Conservation (phyloP, 805 yeast genomes). For the Starmera amethionina region DNA sequence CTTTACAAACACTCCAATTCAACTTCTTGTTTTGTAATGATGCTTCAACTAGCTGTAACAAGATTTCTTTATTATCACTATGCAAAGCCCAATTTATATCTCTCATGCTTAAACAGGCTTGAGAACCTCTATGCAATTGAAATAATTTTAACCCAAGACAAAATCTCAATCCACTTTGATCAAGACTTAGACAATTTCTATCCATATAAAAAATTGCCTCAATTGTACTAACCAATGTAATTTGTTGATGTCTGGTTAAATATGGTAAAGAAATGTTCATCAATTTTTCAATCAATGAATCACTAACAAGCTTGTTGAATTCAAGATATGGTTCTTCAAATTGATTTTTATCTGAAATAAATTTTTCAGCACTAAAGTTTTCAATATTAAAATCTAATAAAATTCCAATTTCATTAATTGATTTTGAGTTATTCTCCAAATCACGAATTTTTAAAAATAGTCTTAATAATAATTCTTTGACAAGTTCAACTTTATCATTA, state of each 20-base stretch:
- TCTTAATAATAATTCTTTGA: conserved; percentile 43
- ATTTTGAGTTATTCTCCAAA: conserved; percentile 30
- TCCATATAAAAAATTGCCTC: conserved; percentile 52
- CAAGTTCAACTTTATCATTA: conserved; percentile 46
- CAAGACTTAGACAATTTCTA: conserved; percentile 24
- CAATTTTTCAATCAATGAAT: conserved; percentile 46
- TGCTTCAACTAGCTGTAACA: conserved; percentile 40
- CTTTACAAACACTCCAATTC: conserved; percentile 51
- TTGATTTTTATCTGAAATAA: not conserved
- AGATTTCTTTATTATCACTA: conserved; percentile 63
- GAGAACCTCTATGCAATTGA: conserved; percentile 41
- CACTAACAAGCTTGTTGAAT: conserved; percentile 35
- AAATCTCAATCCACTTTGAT: conserved; percentile 57
- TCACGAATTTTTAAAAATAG: conserved; percentile 47
- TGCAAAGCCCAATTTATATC: conserved; percentile 86
- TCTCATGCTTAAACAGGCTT: conserved; percentile 54
- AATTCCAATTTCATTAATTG: conserved; percentile 16
- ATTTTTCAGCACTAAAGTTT: conserved; percentile 17
- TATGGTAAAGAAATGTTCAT: conserved; percentile 64
- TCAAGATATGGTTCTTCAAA: conserved; percentile 28
- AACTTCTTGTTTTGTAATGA: conserved; percentile 32
- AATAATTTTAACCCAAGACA: conserved; percentile 62
- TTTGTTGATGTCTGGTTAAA: conserved; percentile 85
- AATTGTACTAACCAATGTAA: conserved; percentile 63
- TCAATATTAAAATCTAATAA: conserved; percentile 18